Evolutionary conservation across 2,329 filamentous ascomycete genomes (phyloP).

Genomic region (Colletotrichum musicola): DNA sequence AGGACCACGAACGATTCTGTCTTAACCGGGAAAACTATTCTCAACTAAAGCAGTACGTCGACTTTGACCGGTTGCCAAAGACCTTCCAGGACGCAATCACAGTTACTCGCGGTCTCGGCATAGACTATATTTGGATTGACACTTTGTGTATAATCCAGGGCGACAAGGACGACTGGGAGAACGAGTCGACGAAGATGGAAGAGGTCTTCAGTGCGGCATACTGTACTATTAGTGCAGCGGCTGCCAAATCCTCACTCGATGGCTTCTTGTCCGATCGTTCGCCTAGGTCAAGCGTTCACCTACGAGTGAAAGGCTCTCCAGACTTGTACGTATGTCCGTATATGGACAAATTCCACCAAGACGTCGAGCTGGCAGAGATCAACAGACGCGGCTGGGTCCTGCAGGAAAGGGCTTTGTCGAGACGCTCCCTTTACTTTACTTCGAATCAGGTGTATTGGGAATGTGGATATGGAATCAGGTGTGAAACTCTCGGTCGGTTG

Average conservation of each 20-base stretch:
- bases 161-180: slow-evolving; percentile 38
- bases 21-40: neutral
- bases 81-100: slow-evolving; percentile 39
- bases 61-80: slow-evolving; percentile 19
- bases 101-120: slow-evolving; percentile 35
- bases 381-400: slow-evolving; percentile 54
- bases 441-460: slow-evolving; percentile 53
- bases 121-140: slow-evolving; percentile 42
- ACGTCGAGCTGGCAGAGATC: slow-evolving; percentile 49
- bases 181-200: slow-evolving; percentile 36
- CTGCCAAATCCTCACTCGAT: slow-evolving; percentile 20
- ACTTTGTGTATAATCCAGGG: slow-evolving; percentile 42
- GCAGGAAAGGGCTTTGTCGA: slow-evolving; percentile 53
- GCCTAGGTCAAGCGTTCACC: neutral
- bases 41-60: slow-evolving; percentile 1
- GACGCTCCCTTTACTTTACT: slow-evolving; percentile 53
- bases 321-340: slow-evolving; percentile 44
- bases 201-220: slow-evolving; percentile 28
- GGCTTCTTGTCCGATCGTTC: slow-evolving; percentile 14
- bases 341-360: slow-evolving; percentile 49
- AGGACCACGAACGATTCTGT: slow-evolving; percentile 4
- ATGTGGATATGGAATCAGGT: slow-evolving; percentile 51
- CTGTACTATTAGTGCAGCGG: slow-evolving; percentile 17
- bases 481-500: slow-evolving; percentile 50
- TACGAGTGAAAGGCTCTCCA: neutral